Base-by-base conservation (phyloP, 2,329 filamentous ascomycete genomes). In the Penicillium vulpinum region DNA sequence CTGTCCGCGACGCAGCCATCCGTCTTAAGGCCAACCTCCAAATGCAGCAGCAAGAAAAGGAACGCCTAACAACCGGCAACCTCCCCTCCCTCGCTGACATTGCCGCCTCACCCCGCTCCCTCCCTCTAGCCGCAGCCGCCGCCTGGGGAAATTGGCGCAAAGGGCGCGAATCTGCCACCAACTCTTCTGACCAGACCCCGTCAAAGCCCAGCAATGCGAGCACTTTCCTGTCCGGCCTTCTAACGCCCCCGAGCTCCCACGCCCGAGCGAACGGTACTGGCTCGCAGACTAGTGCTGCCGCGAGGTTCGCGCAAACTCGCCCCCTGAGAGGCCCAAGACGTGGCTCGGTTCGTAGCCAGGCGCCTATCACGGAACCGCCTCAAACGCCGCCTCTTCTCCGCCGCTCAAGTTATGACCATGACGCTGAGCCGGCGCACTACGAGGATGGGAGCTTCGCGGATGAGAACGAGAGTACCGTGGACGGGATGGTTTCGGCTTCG, bases 141-240 rank as follows among this genome's bases (percentile, higher is more conserved):
- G 93, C 92, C n/a, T 96, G 92, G 85, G 92, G 91, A 45, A 96
- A 88, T 74, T 97, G 93, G 93, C 88, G 92, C 51, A 93, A 89
- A 71, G 85, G 83, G 16, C 83, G 81, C 65, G 83, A 85, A 54
- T 76, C 76, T 6, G 76, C 77, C 16, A 79, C 85, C 50, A 65
- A 65, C 22, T 31, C 29, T 33, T 52, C 67, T 29, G 73, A 78
- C 64, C 77, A 72, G 43, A 89, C 88, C 0, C 87, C 88, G 5
- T 88, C 87, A 9, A 86, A 83, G 66, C 78, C 79, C 41, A 82
- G 74, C 57, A 73, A 67, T 4, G 80, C 86, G 1, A 81, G 84
- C 52, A 85, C 81, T 47, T 88, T 91, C 59, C 80, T 92, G 21
- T 88, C 88, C 0, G 92, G 92, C 1, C 84, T 96, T 22, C 82